Evolutionary conservation across 495 filamentous ascomycete species (phyloP).

Genomic region (Trichoderma virens): DNA sequence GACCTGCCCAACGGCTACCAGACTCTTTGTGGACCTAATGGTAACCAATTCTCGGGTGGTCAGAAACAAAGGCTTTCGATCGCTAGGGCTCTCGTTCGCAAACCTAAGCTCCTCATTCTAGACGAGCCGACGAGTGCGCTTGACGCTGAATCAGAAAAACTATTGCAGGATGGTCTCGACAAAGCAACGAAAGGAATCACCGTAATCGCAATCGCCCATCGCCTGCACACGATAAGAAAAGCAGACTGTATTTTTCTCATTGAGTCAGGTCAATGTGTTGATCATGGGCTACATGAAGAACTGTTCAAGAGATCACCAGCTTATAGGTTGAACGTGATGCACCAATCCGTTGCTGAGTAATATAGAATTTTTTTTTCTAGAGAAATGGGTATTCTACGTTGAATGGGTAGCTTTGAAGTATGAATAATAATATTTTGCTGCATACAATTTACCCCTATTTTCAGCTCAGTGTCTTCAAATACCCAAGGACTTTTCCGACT

Average conservation of each 20-base stretch:
- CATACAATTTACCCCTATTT: too few relatives aligned
- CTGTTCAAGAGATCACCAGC: constrained; percentile 49
- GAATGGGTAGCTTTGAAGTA: too few relatives aligned
- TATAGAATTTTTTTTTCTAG: too few relatives aligned
- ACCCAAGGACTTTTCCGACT: constrained; percentile 28
- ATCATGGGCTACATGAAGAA: constrained; percentile 60
- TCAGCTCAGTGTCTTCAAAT: constrained; percentile 12
- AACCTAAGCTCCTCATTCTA: constrained; percentile 72
- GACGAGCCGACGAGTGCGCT: constrained; percentile 81
- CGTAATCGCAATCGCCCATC: constrained; percentile 73
- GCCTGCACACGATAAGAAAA: constrained; percentile 62
- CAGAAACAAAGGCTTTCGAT: constrained; percentile 66
- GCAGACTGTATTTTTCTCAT: constrained; percentile 72
- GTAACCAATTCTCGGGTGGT: constrained; percentile 43
- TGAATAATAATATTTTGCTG: too few relatives aligned
- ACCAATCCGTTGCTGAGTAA: constrained; percentile 24
- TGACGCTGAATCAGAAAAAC: constrained; percentile 60
- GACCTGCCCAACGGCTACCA: constrained; percentile 54
- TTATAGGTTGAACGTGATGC: constrained; percentile 48
- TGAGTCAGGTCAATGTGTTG: constrained; percentile 56
- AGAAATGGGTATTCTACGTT: too few relatives aligned
- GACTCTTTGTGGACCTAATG: constrained; percentile 46
- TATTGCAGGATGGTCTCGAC: constrained; percentile 65
- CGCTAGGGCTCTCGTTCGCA: constrained; percentile 65
- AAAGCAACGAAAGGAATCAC: constrained; percentile 63